A percentile compares a stretch with the other conserved stretches of the same genome.
Evolutionary conservation across 345 rosid genomes (phyloP).

Genomic region (Brassica rapa): DNA sequence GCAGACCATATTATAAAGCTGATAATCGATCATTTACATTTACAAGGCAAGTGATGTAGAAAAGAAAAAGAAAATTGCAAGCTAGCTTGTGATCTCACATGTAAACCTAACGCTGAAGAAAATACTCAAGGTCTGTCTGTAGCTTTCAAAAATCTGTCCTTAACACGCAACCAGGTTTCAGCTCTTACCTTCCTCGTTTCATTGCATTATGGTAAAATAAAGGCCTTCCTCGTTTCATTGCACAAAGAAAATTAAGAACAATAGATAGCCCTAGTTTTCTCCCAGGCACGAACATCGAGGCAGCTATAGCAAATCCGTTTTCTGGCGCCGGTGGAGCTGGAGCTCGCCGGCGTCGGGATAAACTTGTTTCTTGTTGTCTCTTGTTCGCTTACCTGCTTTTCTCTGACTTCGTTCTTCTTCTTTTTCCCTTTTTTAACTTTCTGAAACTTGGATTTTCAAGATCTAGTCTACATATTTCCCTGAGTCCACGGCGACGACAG

Average conservation of each 20-base stretch:
- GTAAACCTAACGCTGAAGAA: background rate
- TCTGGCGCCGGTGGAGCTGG: background rate
- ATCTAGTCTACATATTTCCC: background rate
- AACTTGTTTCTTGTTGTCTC: background rate
- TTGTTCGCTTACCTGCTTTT: no score
- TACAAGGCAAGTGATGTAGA: background rate
- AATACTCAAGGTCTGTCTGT: background rate
- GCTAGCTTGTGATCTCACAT: background rate
- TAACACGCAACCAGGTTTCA: background rate
- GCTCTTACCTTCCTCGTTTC: background rate
- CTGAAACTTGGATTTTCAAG: background rate
- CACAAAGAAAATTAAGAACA: no score
- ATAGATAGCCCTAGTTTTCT: no score
- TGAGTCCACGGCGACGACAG: no score
- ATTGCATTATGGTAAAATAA: background rate
- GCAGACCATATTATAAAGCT: background rate
- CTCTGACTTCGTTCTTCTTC: background rate
- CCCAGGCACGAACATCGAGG: background rate
- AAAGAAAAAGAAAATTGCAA: background rate
- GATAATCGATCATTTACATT: background rate
- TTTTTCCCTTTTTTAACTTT: no score
- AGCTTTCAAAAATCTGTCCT: background rate
- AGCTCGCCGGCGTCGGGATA: background rate
- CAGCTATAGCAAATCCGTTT: background rate
- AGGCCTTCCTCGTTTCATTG: no score